phyloP scores from a whole-genome alignment of 768 basidiomycete genomes.

The Lyophyllum shimeji region DNA sequence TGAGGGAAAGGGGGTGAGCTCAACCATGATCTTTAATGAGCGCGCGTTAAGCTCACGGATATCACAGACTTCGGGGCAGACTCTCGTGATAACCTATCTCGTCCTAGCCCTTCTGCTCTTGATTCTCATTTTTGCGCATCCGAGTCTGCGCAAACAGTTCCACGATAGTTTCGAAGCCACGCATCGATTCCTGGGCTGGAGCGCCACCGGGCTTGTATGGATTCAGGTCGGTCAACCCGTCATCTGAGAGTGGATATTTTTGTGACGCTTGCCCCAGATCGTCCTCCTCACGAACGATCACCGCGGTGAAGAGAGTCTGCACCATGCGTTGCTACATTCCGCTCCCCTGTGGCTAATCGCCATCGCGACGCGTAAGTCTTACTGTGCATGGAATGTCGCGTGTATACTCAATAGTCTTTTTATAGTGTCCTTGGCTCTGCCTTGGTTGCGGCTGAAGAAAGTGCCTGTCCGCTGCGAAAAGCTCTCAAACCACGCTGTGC shows the following conservation, averaged over 20 bases:
- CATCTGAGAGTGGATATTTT: not conserved
- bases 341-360: constrained; percentile 42
- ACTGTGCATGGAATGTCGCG: not conserved
- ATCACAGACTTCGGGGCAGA: not conserved
- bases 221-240: constrained; percentile 28
- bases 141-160: constrained; percentile 31
- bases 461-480: constrained; percentile 39
- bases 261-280: not conserved
- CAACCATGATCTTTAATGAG: not conserved
- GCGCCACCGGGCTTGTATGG: constrained; percentile 42
- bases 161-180: constrained; percentile 43
- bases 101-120: constrained; percentile 25
- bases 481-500: constrained; percentile 41
- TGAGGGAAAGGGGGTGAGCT: constrained; percentile 32
- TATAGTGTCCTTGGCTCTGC: constrained; percentile 35
- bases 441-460: constrained; percentile 44
- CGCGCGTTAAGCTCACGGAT: not conserved
- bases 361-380: constrained; percentile 27
- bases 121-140: constrained; percentile 40
- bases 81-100: constrained; percentile 9
- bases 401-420: not conserved
- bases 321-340: constrained; percentile 9
- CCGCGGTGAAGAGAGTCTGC: constrained; percentile 14
- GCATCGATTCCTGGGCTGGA: constrained; percentile 48
- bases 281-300: constrained; percentile 42